Conservation (phyloP, 306 rosid genomes). For the Acacia confusa region DNA sequence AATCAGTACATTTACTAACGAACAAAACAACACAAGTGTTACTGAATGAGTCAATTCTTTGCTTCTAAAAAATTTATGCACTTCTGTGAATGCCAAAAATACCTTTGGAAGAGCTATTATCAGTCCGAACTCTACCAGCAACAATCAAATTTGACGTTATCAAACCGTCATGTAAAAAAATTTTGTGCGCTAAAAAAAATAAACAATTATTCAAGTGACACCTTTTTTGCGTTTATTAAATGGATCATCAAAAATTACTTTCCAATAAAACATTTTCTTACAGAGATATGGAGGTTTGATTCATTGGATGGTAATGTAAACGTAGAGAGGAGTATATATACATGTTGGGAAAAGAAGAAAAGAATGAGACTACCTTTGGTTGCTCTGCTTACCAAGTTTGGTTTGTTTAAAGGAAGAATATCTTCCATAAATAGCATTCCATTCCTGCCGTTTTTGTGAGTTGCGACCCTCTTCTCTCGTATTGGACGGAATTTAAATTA, state of each 20-base stretch:
- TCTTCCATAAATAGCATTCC: slow-evolving; percentile 11
- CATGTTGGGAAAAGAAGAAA: background rate
- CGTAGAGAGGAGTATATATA: background rate
- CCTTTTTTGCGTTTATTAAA: background rate
- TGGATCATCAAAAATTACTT: background rate
- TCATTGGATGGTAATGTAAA: background rate
- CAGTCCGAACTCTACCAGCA: too few relatives aligned
- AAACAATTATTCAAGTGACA: background rate
- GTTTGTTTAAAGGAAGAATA: slow-evolving; percentile 10
- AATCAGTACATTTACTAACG: background rate
- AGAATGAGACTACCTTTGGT: background rate
- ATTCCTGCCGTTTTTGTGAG: background rate
- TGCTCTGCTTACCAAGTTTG: background rate
- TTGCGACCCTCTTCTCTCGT: background rate
- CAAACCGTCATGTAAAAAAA: too few relatives aligned
- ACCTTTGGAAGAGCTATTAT: too few relatives aligned
- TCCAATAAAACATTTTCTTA: background rate
- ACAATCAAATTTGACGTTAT: too few relatives aligned
- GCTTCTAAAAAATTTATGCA: too few relatives aligned
- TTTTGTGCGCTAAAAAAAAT: too few relatives aligned
- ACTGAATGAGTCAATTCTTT: too few relatives aligned
- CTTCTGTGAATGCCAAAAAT: too few relatives aligned
- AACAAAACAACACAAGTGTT: background rate
- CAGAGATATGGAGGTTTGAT: background rate
- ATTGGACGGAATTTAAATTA: background rate